phyloP scores from a whole-genome alignment of 2,329 filamentous ascomycete genomes.

The Fusarium pseudocircinatum region DNA sequence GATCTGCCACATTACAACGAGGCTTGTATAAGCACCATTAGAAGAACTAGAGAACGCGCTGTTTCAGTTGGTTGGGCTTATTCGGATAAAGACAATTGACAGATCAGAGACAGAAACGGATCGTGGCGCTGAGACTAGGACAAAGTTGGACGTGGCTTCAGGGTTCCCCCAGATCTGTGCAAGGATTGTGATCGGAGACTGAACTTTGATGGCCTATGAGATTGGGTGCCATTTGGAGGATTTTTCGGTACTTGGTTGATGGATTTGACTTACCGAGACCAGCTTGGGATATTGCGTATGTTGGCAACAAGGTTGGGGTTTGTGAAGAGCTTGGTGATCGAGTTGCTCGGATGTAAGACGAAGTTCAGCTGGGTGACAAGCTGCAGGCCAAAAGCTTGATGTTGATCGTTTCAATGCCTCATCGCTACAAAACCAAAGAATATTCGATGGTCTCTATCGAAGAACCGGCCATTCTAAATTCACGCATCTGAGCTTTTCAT shows the following conservation, averaged over 20 bases:
- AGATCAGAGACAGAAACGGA: constrained; percentile 3
- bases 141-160: not conserved
- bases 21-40: too few relatives aligned
- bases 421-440: too few relatives aligned
- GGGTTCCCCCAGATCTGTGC: not conserved
- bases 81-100: not conserved
- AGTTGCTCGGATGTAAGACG: too few relatives aligned
- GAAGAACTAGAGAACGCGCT: not conserved
- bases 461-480: too few relatives aligned
- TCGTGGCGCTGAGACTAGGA: not conserved
- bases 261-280: fast-evolving
- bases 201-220: not conserved
- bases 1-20: too few relatives aligned
- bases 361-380: not conserved
- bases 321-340: not conserved
- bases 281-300: fast-evolving
- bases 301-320: too few relatives aligned
- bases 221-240: too few relatives aligned
- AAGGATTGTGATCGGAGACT: not conserved
- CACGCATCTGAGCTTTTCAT: too few relatives aligned
- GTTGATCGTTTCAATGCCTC: too few relatives aligned
- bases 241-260: too few relatives aligned
- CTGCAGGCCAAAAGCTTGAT: too few relatives aligned
- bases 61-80: fast-evolving
- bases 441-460: too few relatives aligned